Percentiles rank a stretch among this genome's conserved stretches.
Evolutionary conservation across 306 rosid species (phyloP).

Genomic region (Argentina anserina): DNA sequence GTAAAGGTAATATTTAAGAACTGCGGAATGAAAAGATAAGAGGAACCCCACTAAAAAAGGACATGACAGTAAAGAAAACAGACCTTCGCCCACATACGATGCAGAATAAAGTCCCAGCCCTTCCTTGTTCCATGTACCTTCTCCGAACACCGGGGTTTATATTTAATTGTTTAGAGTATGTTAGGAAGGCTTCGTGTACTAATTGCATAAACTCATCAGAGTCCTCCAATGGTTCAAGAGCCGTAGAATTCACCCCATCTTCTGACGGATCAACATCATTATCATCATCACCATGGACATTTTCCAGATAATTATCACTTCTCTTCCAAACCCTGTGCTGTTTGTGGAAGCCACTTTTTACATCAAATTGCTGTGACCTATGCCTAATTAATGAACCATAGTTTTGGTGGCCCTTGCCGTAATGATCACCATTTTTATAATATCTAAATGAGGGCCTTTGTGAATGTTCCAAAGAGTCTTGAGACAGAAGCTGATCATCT

Average conservation of each 20-base stretch:
- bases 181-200: constrained; percentile 70
- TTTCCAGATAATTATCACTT: constrained; percentile 47
- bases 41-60: constrained; percentile 41
- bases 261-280: constrained; percentile 54
- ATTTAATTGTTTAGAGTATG: constrained; percentile 70
- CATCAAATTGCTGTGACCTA: constrained; percentile 45
- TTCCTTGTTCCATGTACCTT: constrained; percentile 85
- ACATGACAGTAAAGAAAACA: constrained; percentile 59
- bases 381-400: constrained; percentile 50
- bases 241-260: constrained; percentile 45
- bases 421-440: constrained; percentile 45
- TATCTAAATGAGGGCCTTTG: constrained; percentile 36
- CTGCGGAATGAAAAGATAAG: constrained; percentile 41
- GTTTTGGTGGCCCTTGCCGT: constrained; percentile 49
- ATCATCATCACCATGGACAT: constrained; percentile 24
- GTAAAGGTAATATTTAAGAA: constrained; percentile 34
- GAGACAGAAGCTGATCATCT: constrained; percentile 49
- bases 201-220: constrained; percentile 74
- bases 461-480: constrained; percentile 32
- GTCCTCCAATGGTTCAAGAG: constrained; percentile 60
- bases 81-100: constrained; percentile 92
- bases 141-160: constrained; percentile 48
- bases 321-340: constrained; percentile 68
- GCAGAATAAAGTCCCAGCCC: constrained; percentile 89
- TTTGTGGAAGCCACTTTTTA: constrained; percentile 47